A percentile compares a stretch with the other conserved stretches of the same genome.
These are phyloP conservation scores for Fraxinus greggii DNA, from an alignment of 305 asterid genomes.

Conservation along the genomic window DNA sequence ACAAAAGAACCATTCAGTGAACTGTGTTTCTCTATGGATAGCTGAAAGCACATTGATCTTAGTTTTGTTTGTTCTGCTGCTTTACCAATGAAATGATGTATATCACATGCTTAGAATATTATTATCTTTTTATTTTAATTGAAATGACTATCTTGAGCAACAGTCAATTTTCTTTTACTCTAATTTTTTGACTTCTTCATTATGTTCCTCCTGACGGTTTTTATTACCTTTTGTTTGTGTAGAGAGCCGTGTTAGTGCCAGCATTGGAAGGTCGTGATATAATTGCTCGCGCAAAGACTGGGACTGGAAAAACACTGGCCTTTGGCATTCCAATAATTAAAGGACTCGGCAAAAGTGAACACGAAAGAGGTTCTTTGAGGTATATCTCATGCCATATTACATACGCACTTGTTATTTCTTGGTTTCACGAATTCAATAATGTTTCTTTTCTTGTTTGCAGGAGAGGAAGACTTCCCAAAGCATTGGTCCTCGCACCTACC, in stretches of 20 bases:
- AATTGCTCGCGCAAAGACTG: slow-evolving; percentile 94
- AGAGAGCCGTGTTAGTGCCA: slow-evolving; percentile 86
- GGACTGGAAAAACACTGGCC: slow-evolving; percentile 92
- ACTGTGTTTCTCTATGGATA: not conserved
- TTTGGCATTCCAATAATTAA: slow-evolving; percentile 85
- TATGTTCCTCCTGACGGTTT: not conserved
- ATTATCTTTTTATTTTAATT: not conserved
- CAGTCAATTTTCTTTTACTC: not conserved
- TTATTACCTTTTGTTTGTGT: slow-evolving; percentile 22
- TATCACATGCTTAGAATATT: not conserved
- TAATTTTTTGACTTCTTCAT: not conserved
- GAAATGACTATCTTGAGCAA: not conserved
- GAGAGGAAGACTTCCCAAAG: slow-evolving; percentile 74
- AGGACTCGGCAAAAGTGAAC: slow-evolving; percentile 54
- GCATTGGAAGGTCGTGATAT: slow-evolving; percentile 84
- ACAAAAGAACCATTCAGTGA: not conserved
- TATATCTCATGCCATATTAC: slow-evolving; percentile 24
- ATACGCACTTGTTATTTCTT: slow-evolving; percentile 7
- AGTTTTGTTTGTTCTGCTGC: not conserved
- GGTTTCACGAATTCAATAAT: slow-evolving; percentile 14
- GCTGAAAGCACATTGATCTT: not conserved
- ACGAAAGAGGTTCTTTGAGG: slow-evolving; percentile 58
- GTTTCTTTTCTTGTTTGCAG: slow-evolving; percentile 35
- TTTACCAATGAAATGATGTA: not conserved
- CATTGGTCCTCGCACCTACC: slow-evolving; percentile 90